Evolutionary conservation across 192 early-diverging fungal genomes (phyloP).

Genomic region (Thamnidium elegans): DNA sequence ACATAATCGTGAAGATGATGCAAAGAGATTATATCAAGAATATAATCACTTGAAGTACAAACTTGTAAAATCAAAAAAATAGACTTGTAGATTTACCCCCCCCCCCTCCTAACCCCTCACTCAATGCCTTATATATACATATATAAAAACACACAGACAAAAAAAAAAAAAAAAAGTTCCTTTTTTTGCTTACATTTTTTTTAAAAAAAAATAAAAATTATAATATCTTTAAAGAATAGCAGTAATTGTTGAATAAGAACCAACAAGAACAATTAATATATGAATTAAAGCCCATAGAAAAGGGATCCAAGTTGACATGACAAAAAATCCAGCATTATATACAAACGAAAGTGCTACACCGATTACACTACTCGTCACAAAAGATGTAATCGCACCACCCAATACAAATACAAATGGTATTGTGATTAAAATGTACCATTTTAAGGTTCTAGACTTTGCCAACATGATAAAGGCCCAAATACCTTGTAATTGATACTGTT

Average conservation of each 20-base stretch:
- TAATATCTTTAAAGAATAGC: constrained; percentile 42
- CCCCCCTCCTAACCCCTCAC: no score
- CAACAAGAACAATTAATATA: constrained; percentile 59
- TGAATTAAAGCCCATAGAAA: constrained; percentile 68
- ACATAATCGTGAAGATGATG: constrained; percentile 29
- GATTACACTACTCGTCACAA: constrained; percentile 44
- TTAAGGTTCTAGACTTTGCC: constrained; percentile 32
- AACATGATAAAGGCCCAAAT: constrained; percentile 44
- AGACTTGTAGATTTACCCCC: neutral
- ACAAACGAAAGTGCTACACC: constrained; percentile 54
- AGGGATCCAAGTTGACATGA: constrained; percentile 72
- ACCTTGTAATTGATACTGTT: constrained; percentile 36
- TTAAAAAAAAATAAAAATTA: neutral
- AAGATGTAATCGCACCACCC: constrained; percentile 39
- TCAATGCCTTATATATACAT: neutral
- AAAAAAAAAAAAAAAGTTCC: no score
- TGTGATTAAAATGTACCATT: constrained; percentile 26
- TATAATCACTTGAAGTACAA: constrained; percentile 7
- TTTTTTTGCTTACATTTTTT: no score
- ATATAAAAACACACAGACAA: no score
- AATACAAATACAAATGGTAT: constrained; percentile 39
- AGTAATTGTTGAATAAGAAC: constrained; percentile 57
- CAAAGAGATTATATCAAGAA: constrained; percentile 20
- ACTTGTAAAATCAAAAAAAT: neutral
- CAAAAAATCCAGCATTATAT: constrained; percentile 61